A percentile compares a stretch with the other conserved stretches of the same genome.
phyloP scores from a whole-genome alignment of 2,329 filamentous ascomycete species.

The Neoascochyta sp. region DNA sequence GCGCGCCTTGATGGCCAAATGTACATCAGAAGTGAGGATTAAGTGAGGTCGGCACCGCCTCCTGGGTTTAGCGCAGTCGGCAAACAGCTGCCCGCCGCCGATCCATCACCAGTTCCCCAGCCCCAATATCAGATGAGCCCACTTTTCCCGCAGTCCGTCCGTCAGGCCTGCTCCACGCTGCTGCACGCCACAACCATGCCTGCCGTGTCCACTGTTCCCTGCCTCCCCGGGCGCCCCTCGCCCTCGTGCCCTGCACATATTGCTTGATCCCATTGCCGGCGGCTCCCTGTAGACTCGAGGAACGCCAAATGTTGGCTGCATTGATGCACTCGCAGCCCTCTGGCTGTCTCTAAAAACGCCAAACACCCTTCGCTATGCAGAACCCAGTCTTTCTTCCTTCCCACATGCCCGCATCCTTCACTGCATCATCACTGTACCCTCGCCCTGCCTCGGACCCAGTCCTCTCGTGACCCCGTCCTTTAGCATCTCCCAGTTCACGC shows the following conservation, averaged over 20 bases:
- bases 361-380: conserved; percentile 8
- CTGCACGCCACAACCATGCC: too few species aligned
- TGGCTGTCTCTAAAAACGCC: too few species aligned
- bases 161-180: neutral
- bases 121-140: conserved; percentile 8
- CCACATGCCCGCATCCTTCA: neutral
- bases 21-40: conserved; percentile 20
- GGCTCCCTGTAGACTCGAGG: too few species aligned
- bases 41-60: conserved; percentile 6
- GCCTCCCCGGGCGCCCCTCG: too few species aligned
- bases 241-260: too few species aligned
- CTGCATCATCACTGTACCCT: conserved; percentile 16
- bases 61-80: conserved; percentile 3
- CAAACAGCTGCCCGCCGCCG: neutral
- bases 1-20: conserved; percentile 36
- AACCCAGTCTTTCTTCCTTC: neutral
- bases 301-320: too few species aligned
- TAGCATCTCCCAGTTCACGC: conserved; percentile 51
- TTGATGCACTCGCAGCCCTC: too few species aligned
- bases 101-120: neutral
- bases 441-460: conserved; percentile 33
- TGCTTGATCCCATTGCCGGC: too few species aligned
- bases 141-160: too few species aligned
- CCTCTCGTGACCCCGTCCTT: conserved; percentile 37
- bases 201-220: too few species aligned